Evolutionary conservation across 2,329 filamentous ascomycete species (phyloP), one percentile per base, ranked within the genome.

Genomic region (Aspergillus japonicus): DNA sequence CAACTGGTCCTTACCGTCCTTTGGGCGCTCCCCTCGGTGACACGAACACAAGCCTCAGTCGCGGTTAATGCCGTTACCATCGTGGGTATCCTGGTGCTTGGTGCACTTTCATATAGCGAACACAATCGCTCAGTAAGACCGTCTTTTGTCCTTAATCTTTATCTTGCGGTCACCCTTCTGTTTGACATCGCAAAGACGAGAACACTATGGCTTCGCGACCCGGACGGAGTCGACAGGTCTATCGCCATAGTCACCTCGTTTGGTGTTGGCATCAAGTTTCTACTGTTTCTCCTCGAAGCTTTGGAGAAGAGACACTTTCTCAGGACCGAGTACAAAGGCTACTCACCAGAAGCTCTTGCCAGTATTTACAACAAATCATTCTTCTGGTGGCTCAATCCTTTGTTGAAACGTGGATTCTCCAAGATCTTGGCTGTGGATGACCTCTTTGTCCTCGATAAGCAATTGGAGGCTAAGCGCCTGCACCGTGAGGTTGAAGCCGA

Each of bases 321-420:
- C 3, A 69, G 74, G 14, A 62, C 69, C 3, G 70, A 75, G 24
- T 81, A 77, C 50, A 69, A 71, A 1, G 62, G 67, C 2, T 77
- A 75, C 47, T 81, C 83, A 1, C 78, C 76, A 0, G 85, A 87
- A 65, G 79, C 79, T 3, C 84, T 80, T 2, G 81, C 79, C 50
- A 78, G 82, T 3, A 71, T 83, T n/a, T 80, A 81, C 62, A 83
- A 75, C 60, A 73, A 75, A 48, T 71, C 70, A 0, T 70, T 83
- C 12, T 85, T 85, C 65, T 80, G 77, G 74, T 86, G 83, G 83
- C 69, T 85, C 53, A 84, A 81, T 59, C 75, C 77, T 2, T 67
- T 87, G 6, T 80, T 87, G 47, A 75, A 75, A 26, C 70, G 72
- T 16, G 83, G 83, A 0, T 84, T 78, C 70, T 76, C 69, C 4